Evolutionary conservation across 495 filamentous ascomycete genomes (phyloP), one percentile per base, ranked within the genome.

Genomic region (Talaromyces stipitatus): DNA sequence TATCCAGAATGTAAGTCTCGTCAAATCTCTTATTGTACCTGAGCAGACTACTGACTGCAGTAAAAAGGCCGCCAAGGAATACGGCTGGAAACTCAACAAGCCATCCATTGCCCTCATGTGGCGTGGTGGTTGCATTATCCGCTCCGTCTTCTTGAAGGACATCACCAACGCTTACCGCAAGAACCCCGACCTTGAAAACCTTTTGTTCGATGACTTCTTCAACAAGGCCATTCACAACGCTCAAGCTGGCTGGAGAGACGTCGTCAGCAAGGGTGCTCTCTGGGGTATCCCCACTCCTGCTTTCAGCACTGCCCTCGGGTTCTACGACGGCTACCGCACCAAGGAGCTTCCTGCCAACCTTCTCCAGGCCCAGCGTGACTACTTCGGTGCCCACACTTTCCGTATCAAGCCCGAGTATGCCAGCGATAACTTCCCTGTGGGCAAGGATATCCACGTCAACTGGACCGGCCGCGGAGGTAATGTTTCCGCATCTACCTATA

Each of bases 321-420:
- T 95, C 89, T 98, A 95, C 80, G 94, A 98, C 69, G 95, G 94
- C 50, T 96, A 96, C 82, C 87, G 94, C 72, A 90, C 91, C 65
- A 87, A 89, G 80, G 83, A 96, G 67, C 84, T 98, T 62, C 94
- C 94, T 33, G 94, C 94, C 79, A 97, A 97, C 84, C 80, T 98
- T 56, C 81, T 98, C 61, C 94, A 98, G 79, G 94, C 95, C 33
- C 94, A 98, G 81, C 86, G 94, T 78, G 94, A 98, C 73, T 98
- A 97, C 87, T 98, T 98, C 69, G 86, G 94, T 72, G 94, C 94
- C 55, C 94, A 98, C 86, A 98, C 95, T 58, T 98, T 97, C 90
- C 80, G 81, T 66, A 86, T 97, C 82, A 97, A 97, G 89, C 90
- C 94, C 41, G 89, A 97, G 77, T 71, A 63, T 63, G 92, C 91